Evolutionary conservation across 495 filamentous ascomycete genomes (phyloP), one percentile per base, ranked within the genome.

Genomic region (Penicillium crystallinum): DNA sequence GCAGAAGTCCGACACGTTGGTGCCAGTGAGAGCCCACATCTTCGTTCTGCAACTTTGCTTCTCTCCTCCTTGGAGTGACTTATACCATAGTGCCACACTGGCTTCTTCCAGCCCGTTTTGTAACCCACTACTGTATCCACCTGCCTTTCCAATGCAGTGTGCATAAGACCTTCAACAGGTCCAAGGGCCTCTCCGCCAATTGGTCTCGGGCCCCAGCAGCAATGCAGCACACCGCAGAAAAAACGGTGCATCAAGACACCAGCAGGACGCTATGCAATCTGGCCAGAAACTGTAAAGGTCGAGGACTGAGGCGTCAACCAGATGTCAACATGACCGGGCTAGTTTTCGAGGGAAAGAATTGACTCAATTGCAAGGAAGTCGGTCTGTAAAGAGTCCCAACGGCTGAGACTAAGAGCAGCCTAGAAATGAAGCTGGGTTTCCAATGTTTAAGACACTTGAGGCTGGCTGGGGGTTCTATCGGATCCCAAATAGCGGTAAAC

Each of bases 1-100:
- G 69, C 69, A 72, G 60, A 31, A 43, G 10, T 51, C 53, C 45
- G 52, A 60, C 59, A 61, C 52, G 54, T 59, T 53, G 43, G 57
- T 62, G 60, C 59, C 58, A 54, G 54, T 39, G 42, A 18, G 47
- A 47, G 49, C 36, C 43, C 31, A 48, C 43, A 43, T 52, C 44
- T 22, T 55, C 31, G 47, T 9, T 40, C 18, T 33, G 6, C 21
- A 30, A 33, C 31, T 39, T 55, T 35, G n/a, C 12, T 39, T 46
- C 11, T 37, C 47, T 48, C n/a, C 39, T 51, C n/a, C 5, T 39
- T 35, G 14, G 36, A 38, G 37, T 17, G 49, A 23, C 33, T 53
- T 47, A 37, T 54, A 30, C 40, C 38, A 43, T 52, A 38, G 51
- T 52, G 22, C 44, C 50, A 57, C 38, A 50, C 41, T 49, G 46